phyloP scores from a whole-genome alignment of 352 stramenopile species.

The Sclerospora graminicola region DNA sequence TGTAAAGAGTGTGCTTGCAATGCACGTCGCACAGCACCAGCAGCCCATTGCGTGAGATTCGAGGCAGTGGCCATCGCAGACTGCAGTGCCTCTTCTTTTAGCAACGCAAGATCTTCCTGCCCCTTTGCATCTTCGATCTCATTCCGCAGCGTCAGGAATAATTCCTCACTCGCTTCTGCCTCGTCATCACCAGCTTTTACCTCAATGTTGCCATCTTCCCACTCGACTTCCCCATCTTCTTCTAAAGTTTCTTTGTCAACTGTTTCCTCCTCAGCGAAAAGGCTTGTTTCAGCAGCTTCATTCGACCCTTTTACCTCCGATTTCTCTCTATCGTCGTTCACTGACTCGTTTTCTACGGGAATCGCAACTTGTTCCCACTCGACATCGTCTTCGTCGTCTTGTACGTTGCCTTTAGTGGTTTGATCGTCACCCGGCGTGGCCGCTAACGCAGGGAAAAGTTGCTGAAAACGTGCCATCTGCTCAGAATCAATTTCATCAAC shows the following conservation, averaged over 20 bases:
- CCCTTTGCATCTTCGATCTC: slow-evolving; percentile 68
- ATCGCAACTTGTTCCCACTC: slow-evolving; percentile 19
- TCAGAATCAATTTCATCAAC: slow-evolving; percentile 23
- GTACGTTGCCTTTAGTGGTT: slow-evolving; percentile 5
- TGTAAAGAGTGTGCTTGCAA: slow-evolving; percentile 51
- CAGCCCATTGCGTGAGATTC: slow-evolving; percentile 83
- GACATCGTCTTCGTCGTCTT: slow-evolving; percentile 34
- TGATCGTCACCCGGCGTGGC: slow-evolving; percentile 8
- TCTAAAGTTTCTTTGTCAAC: slow-evolving; percentile 6
- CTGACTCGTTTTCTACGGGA: neutral
- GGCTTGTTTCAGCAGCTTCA: too few relatives aligned
- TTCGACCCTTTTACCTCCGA: neutral
- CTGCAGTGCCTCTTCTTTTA: slow-evolving; percentile 61
- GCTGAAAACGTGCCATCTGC: slow-evolving; percentile 13
- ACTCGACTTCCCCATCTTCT: slow-evolving; percentile 32
- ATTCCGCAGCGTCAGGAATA: slow-evolving; percentile 45
- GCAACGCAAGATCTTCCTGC: slow-evolving; percentile 45
- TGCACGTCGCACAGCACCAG: slow-evolving; percentile 60
- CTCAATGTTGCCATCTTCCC: slow-evolving; percentile 30
- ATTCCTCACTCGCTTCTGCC: slow-evolving; percentile 26
- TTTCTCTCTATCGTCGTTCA: neutral
- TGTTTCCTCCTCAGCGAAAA: neutral
- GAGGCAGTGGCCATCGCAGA: slow-evolving; percentile 74
- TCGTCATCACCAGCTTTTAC: neutral
- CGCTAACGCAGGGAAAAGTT: slow-evolving; percentile 28